Conservation (phyloP, 2,329 filamentous ascomycete species). For the Fusarium sterilihyphosum region DNA sequence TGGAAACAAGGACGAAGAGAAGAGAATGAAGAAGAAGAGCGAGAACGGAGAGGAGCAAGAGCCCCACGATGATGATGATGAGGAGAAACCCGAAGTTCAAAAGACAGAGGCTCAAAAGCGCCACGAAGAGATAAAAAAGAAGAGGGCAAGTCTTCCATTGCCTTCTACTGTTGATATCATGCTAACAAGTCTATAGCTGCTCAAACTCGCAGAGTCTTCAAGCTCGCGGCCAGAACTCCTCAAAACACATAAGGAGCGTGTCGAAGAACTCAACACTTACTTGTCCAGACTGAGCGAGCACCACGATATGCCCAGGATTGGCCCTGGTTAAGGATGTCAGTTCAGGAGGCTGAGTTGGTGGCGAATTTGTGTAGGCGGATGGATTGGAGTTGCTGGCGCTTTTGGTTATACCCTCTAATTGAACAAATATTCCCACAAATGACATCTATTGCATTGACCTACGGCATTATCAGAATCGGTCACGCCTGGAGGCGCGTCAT, state of each 20-base stretch:
- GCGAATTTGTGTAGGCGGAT: not conserved
- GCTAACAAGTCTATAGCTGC: constrained; percentile 64
- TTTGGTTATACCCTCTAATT: constrained; percentile 38
- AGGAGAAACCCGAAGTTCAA: constrained; percentile 45
- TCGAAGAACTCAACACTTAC: constrained; percentile 95
- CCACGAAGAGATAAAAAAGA: constrained; percentile 82
- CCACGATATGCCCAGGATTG: constrained; percentile 89
- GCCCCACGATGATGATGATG: constrained; percentile 47
- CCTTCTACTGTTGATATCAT: not conserved
- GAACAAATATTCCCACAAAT: not conserved
- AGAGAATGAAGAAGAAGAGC: constrained; percentile 36
- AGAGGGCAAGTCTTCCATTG: constrained; percentile 69
- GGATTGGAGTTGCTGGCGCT: constrained; percentile 40
- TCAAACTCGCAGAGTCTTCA: constrained; percentile 76
- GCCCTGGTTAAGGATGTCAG: constrained; percentile 59
- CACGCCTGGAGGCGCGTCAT: not conserved
- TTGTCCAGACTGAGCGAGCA: constrained; percentile 93
- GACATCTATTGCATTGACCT: not conserved
- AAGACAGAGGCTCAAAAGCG: constrained; percentile 89
- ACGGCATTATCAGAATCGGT: not conserved
- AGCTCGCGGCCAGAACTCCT: constrained; percentile 76
- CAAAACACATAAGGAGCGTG: constrained; percentile 96
- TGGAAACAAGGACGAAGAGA: constrained; percentile 34
- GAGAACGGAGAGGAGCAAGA: constrained; percentile 43
- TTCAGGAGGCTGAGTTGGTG: not conserved